Evolutionary conservation across 352 stramenopile genomes (phyloP).

Genomic region (Phytophthora crassamura): DNA sequence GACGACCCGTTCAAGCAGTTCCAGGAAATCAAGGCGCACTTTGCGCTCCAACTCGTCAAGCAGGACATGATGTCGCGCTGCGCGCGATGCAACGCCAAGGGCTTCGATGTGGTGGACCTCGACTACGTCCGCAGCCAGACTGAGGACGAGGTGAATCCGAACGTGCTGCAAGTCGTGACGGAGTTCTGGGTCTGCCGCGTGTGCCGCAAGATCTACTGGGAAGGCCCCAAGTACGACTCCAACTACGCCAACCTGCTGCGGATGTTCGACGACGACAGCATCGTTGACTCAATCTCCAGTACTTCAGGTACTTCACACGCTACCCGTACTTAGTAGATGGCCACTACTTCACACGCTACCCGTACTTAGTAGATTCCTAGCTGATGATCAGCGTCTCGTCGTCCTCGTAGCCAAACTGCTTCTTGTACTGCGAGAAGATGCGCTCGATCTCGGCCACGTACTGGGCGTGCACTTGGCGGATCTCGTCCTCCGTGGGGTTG

Average conservation of each 20-base stretch:
- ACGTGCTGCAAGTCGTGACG: conserved; percentile 62
- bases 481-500: conserved; percentile 70
- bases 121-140: conserved; percentile 63
- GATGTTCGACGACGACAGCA: conserved; percentile 51
- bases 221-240: conserved; percentile 79
- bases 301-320: neutral
- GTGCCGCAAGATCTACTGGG: conserved; percentile 81
- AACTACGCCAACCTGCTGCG: conserved; percentile 64
- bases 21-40: conserved; percentile 78
- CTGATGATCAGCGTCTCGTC: conserved; percentile 77
- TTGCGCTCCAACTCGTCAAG: conserved; percentile 63
- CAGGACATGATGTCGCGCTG: conserved; percentile 83
- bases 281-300: conserved; percentile 16
- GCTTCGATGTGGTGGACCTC: conserved; percentile 56
- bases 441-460: conserved; percentile 73
- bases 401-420: conserved; percentile 73
- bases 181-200: conserved; percentile 74
- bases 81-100: conserved; percentile 72
- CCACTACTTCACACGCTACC: too few relatives aligned
- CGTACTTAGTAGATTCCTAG: too few relatives aligned
- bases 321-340: too few relatives aligned
- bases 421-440: conserved; percentile 77
- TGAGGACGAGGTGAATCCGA: conserved; percentile 56
- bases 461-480: conserved; percentile 53
- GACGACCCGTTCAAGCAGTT: conserved; percentile 79